Percentiles rank a stretch among this genome's conserved stretches.
phyloP scores from a whole-genome alignment of 352 stramenopile species.

The Globisporangium mamillatum region DNA sequence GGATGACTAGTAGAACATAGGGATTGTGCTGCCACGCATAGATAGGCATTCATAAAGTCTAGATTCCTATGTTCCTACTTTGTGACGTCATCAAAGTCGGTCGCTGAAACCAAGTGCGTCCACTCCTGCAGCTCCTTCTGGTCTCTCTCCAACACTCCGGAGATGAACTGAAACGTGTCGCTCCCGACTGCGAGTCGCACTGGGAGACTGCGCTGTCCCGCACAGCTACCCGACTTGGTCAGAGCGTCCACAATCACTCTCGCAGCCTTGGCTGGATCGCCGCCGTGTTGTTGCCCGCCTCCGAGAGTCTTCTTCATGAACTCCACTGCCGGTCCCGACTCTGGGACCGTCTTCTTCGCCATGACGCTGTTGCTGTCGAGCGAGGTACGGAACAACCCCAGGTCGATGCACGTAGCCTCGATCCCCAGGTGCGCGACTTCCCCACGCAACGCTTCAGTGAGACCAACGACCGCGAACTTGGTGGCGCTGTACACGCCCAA shows the following conservation, averaged over 20 bases:
- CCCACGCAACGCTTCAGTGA: constrained; percentile 31
- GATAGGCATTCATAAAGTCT: too few relatives aligned
- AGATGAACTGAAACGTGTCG: constrained; percentile 4
- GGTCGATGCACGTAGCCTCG: constrained; percentile 39
- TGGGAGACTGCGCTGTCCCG: neutral
- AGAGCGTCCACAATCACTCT: constrained; percentile 2
- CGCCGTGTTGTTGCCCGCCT: neutral
- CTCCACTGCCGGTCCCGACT: constrained; percentile 26
- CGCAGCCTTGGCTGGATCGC: constrained; percentile 3
- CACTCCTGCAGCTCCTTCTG: constrained; percentile 11
- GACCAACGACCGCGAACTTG: constrained; percentile 38
- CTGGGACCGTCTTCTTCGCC: constrained; percentile 23
- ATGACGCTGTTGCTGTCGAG: constrained; percentile 27
- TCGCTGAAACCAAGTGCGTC: neutral
- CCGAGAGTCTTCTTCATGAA: constrained; percentile 17
- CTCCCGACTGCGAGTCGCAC: constrained; percentile 8
- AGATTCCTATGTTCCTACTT: neutral
- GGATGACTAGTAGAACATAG: too few relatives aligned
- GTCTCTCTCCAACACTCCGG: neutral
- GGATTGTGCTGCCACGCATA: too few relatives aligned
- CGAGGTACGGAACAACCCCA: constrained; percentile 35
- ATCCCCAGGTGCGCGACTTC: constrained; percentile 35
- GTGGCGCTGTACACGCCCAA: constrained; percentile 39
- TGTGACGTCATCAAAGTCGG: constrained; percentile 9
- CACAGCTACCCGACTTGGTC: neutral